phyloP scores from a whole-genome alignment of 75 land plant genomes.

The Larix kaempferi region DNA sequence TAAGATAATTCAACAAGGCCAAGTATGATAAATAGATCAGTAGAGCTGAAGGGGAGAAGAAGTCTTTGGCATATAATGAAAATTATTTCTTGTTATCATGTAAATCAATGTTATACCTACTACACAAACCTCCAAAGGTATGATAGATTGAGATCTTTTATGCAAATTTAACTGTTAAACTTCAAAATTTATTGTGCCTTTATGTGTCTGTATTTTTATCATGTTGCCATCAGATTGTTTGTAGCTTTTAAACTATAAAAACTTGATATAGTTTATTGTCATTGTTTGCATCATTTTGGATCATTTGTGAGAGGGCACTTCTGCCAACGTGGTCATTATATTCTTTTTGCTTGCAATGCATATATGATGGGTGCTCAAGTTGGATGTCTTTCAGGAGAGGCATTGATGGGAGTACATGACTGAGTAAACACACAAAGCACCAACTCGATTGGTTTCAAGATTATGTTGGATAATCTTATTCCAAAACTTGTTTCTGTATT shows the following conservation, averaged over 20 bases:
- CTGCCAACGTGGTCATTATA: constrained; percentile 17
- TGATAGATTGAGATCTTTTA: not conserved
- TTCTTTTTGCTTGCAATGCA: constrained; percentile 68
- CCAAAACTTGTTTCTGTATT: constrained; percentile 75
- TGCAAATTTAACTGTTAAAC: not conserved
- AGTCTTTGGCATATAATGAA: constrained; percentile 84
- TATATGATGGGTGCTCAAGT: constrained; percentile 74
- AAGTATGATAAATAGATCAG: constrained; percentile 86
- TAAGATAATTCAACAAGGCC: constrained; percentile 44
- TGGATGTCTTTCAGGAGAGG: constrained; percentile 21
- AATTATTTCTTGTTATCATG: constrained; percentile 77
- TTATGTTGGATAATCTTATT: constrained; percentile 80
- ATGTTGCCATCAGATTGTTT: constrained; percentile 4
- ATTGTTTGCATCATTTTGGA: constrained; percentile 73
- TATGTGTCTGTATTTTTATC: not conserved
- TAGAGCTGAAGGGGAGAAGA: constrained; percentile 84
- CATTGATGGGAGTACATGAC: not conserved
- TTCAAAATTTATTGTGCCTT: not conserved
- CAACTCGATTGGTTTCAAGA: constrained; percentile 81
- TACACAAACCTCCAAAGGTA: constrained; percentile 86
- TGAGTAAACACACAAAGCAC: constrained; percentile 13
- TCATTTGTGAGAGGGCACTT: constrained; percentile 82
- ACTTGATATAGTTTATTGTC: not conserved
- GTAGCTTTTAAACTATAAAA: not conserved
- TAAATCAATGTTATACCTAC: constrained; percentile 82